Conservation (phyloP, 768 basidiomycete genomes). For the Clathrus columnatus region DNA sequence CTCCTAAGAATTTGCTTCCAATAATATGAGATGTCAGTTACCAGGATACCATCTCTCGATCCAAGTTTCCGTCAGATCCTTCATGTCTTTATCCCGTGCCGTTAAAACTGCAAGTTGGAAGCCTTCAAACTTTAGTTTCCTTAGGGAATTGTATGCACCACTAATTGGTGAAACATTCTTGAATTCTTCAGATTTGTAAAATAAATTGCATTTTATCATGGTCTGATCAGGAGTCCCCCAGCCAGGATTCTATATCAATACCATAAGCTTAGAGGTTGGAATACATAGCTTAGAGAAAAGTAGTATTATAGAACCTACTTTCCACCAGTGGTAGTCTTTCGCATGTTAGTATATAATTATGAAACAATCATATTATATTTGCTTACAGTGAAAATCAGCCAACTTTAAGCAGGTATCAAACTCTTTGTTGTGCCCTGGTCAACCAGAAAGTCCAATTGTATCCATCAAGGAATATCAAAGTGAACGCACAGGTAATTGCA, state of each 20-base stretch:
- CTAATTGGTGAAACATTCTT: constrained; percentile 41
- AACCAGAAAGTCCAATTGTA: not conserved
- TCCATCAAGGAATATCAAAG: not conserved
- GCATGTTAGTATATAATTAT: not conserved
- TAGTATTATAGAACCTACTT: constrained; percentile 30
- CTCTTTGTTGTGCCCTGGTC: constrained; percentile 55
- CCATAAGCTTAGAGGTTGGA: not conserved
- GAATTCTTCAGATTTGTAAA: constrained; percentile 46
- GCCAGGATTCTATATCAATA: constrained; percentile 32
- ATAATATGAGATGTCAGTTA: constrained; percentile 18
- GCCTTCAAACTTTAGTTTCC: constrained; percentile 50
- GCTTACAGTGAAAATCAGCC: constrained; percentile 54
- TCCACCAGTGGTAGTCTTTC: constrained; percentile 76
- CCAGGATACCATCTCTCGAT: constrained; percentile 56
- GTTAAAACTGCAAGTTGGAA: constrained; percentile 69
- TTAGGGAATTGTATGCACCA: constrained; percentile 52
- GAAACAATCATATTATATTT: not conserved
- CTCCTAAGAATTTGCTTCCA: not conserved
- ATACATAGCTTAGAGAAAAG: not conserved
- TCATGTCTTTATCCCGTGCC: constrained; percentile 49
- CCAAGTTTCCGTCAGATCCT: constrained; percentile 60
- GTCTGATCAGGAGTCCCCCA: constrained; percentile 59
- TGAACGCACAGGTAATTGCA: constrained; percentile 46
- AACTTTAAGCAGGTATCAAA: constrained; percentile 50
- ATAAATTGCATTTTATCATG: constrained; percentile 46